Conservation (phyloP, 148 eudicot species). For the Chenopodium formosanum region DNA sequence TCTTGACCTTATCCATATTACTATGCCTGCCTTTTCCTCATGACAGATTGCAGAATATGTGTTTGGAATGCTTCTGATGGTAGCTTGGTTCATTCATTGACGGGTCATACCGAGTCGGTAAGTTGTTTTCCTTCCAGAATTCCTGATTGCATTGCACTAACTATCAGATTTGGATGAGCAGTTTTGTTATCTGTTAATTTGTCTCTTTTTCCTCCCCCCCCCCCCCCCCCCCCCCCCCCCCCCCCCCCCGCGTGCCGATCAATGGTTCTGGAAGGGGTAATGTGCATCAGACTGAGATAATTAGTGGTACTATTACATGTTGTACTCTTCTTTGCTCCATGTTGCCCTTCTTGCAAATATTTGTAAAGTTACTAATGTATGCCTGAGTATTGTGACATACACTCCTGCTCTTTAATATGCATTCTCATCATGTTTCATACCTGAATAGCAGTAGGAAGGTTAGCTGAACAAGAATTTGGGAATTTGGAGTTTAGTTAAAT, state of each 20-base stretch:
- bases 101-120: slow-evolving; percentile 94
- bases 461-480: no score
- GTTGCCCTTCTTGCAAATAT: background rate
- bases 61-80: slow-evolving; percentile 99
- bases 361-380: no score
- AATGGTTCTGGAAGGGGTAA: no score
- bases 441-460: background rate
- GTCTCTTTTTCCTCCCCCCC: no score
- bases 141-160: background rate
- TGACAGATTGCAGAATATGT: slow-evolving; percentile 98
- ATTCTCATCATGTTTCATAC: background rate
- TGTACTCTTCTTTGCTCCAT: background rate
- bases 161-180: background rate
- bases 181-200: background rate
- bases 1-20: slow-evolving; percentile 1
- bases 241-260: no score
- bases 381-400: background rate
- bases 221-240: no score
- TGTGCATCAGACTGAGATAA: background rate
- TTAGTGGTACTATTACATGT: background rate
- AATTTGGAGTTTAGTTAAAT: background rate
- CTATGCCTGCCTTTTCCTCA: slow-evolving; percentile 15
- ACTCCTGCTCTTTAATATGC: background rate
- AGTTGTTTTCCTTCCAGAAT: slow-evolving; percentile 29
- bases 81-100: slow-evolving; percentile 93